A percentile compares a stretch with the other conserved stretches of the same genome.
Evolutionary conservation across 2,329 filamentous ascomycete species (phyloP).

Genomic region (Xylaria sp.): DNA sequence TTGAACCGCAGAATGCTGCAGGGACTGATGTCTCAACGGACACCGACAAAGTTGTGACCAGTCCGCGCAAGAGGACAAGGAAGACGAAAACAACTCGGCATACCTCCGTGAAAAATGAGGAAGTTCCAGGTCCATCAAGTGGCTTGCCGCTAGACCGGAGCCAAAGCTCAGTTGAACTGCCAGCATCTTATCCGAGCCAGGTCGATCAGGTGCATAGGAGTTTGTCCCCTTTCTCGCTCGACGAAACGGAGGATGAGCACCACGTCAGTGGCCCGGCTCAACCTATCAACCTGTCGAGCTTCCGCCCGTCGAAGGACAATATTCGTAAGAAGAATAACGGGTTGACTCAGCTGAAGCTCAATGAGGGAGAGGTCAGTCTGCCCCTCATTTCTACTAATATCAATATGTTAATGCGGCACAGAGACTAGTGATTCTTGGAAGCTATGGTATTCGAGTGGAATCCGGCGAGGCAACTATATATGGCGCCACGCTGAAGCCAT

Average conservation of each 20-base stretch:
- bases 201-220: slow-evolving; percentile 12
- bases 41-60: slow-evolving; percentile 5
- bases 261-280: slow-evolving; percentile 19
- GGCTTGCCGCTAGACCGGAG: background rate
- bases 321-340: slow-evolving; percentile 42
- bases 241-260: slow-evolving; percentile 24
- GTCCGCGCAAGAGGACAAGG: slow-evolving; percentile 36
- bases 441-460: slow-evolving; percentile 71
- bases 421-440: slow-evolving; percentile 73
- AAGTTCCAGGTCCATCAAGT: background rate
- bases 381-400: slow-evolving; percentile 27
- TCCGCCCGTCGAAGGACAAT: slow-evolving; percentile 45
- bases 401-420: slow-evolving; percentile 45
- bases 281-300: slow-evolving; percentile 45
- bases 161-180: background rate
- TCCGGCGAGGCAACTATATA: slow-evolving; percentile 72
- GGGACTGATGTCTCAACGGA: slow-evolving; percentile 4
- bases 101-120: slow-evolving; percentile 2
- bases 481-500: slow-evolving; percentile 68
- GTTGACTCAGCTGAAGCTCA: slow-evolving; percentile 42
- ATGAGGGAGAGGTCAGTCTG: slow-evolving; percentile 47
- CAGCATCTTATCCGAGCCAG: background rate
- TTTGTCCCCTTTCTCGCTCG: slow-evolving; percentile 26
- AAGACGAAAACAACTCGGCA: slow-evolving; percentile 24
- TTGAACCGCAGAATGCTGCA: slow-evolving; percentile 12